These are phyloP conservation scores for Rhizophlyctis rosea DNA, from an alignment of 192 early-diverging fungal genomes.

Conservation along the genomic window DNA sequence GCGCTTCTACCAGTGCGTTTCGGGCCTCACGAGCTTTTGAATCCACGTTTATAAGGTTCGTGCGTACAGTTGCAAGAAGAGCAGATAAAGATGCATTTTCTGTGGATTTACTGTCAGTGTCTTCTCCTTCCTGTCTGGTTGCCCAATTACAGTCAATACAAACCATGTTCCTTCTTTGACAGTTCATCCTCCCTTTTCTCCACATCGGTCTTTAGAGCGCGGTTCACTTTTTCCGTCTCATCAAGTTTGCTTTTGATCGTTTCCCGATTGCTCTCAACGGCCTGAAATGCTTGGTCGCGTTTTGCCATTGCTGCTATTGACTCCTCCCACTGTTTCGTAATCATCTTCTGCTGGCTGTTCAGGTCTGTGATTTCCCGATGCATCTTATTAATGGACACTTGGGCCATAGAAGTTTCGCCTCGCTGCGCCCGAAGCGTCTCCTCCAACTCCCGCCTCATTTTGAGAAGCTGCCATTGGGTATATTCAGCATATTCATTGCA, in stretches of 20 bases:
- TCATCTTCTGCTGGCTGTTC: constrained; percentile 16
- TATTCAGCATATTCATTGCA: constrained; percentile 2
- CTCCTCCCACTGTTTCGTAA: constrained; percentile 55
- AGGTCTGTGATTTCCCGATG: constrained; percentile 38
- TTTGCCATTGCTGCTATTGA: constrained; percentile 50
- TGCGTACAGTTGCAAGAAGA: constrained; percentile 21
- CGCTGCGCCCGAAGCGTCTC: constrained; percentile 38
- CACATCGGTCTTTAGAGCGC: constrained; percentile 30
- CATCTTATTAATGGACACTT: constrained; percentile 41
- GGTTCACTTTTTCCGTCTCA: constrained; percentile 28
- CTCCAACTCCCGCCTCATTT: constrained; percentile 35
- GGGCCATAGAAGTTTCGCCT: constrained; percentile 40
- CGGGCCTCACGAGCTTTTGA: constrained; percentile 30
- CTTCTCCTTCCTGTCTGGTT: no score
- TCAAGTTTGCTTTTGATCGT: constrained; percentile 16
- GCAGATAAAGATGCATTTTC: constrained; percentile 31
- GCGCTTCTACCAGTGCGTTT: constrained; percentile 37
- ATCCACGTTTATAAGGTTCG: constrained; percentile 18
- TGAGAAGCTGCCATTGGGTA: constrained; percentile 20
- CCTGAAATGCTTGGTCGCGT: constrained; percentile 41
- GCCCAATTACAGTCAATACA: constrained; percentile 1
- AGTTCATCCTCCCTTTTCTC: constrained; percentile 38
- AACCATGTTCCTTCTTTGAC: constrained; percentile 15
- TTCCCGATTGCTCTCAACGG: constrained; percentile 30
- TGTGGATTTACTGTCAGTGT: constrained; percentile 12